Base-by-base conservation (phyloP, 2,329 filamentous ascomycete genomes). In the Diaporthe velutina region DNA sequence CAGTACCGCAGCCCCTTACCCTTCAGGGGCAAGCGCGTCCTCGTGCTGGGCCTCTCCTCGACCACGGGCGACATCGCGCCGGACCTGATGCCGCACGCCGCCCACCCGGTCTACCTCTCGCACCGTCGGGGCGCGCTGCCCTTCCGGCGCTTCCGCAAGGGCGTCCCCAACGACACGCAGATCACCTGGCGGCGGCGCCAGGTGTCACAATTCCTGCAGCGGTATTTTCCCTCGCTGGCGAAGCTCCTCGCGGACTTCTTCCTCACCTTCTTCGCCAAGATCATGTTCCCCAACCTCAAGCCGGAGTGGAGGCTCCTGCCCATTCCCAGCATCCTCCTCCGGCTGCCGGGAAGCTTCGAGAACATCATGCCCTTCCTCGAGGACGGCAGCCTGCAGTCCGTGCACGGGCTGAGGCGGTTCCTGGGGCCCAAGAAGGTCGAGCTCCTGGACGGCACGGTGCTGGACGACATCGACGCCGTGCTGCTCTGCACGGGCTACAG, bases 351-450 rank as follows among this genome's bases (percentile, higher is more conserved):
- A 5, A 77, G 83, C 2, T 78, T 81, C 2, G 42, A 80, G 9
- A 76, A 78, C 10, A 79, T 82, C 1, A 81, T 86, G 30, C 78
- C 78, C 7, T 83, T 85, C 5, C 80, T 83, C 40, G 77, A 79
- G 42, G 68, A 72, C 52, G 73, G 75, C 33, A 54, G 8, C 19
- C 54, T 73, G 50, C n/a, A 66, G 64, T 75, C 73, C 1, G 75
- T 75, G 28, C 73, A 73, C 10, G 75, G 75, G 35, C 52, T 76
- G 55, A 75, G 17, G 50, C 61, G 57, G 1, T 71, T 76, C 57
- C 38, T 73, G 25, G 75, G 75, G 9, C 73, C 73, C 5, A 74
- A 71, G 28, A 70, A 40, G 70, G 75, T 75, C n/a, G 70, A 76
- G 61, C 64, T 76, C 0, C 19, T 72, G 13, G 73, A 75, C 42